Base-by-base conservation (phyloP, 345 rosid species). In the Camelina hispida region DNA sequence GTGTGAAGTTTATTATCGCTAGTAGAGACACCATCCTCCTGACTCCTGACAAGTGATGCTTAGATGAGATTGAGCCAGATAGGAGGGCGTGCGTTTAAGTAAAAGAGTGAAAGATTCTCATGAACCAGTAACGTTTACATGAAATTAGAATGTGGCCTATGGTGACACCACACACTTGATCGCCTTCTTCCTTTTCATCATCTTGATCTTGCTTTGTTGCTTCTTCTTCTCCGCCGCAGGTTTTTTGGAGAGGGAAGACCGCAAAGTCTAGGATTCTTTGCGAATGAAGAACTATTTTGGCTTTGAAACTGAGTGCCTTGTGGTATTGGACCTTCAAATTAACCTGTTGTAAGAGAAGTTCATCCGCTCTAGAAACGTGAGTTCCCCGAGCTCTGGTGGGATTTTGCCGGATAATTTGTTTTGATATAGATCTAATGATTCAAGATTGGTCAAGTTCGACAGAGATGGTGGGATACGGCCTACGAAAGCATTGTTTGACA, bases 361-460 rank as follows among this genome's bases (percentile, higher is more conserved):
- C 61, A 69, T 25, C 40, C n/a, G 0, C 18, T 0, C 59, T 1
- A 62, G 56, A 44, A 64, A 71, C 18, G 76, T 30, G 4, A 71
- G 75, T 30, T 34, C 18, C 9, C 55, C 76, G 4, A 77, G 71
- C 6, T 77, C 66, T 62, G n/a, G 25, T 32, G 80, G 70, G 18
- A 76, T 76, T 42, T 7, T 3, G 2, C 80, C 58, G 1, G 67
- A 46, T 9, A 77, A 47, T 22, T 18, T 7, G 37, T 77, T 70
- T 44, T 25, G 53, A 30, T 71, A 77, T 7, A 70, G 69, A 69
- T 77, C 80, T 40, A 69, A 3, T 15, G 76, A 77, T 37, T 77
- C 16, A 10, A 77, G 80, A 46, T 62, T 64, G 42, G 32, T 70
- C 58, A 77, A 47, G 59, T 76, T 76, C 2, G 23, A 11, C 7